Evolutionary conservation across 208 protist species (phyloP).

Genomic region (Trypanosoma theileri): DNA sequence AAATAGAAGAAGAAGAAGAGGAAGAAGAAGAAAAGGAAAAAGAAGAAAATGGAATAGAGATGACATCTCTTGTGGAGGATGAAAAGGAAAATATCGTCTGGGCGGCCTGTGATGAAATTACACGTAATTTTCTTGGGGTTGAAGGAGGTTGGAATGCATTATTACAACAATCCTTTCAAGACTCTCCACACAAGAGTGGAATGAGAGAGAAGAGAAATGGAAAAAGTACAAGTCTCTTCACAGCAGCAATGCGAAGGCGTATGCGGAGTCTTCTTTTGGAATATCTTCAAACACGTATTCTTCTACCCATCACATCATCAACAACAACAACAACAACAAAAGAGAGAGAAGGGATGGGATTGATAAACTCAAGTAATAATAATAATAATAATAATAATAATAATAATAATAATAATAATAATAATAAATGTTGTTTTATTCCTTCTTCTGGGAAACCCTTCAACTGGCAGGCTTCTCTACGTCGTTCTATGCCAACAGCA

Average conservation of each 20-base stretch:
- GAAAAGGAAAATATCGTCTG: slow-evolving; percentile 29
- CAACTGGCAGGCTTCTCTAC: too few relatives aligned
- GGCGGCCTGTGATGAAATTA: slow-evolving; percentile 56
- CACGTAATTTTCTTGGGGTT: slow-evolving; percentile 43
- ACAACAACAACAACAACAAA: not conserved
- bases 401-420: too few relatives aligned
- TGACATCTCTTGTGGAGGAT: not conserved
- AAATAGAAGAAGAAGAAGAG: too few relatives aligned
- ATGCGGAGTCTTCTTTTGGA: slow-evolving; percentile 15
- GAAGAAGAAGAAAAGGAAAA: too few relatives aligned
- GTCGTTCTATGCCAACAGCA: too few relatives aligned
- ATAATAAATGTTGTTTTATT: too few relatives aligned
- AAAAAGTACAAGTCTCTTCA: not conserved
- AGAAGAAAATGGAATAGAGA: not conserved
- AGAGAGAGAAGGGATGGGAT: too few relatives aligned
- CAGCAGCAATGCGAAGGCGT: slow-evolving; percentile 9
- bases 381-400: too few relatives aligned
- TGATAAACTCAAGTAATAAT: too few relatives aligned
- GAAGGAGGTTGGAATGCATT: slow-evolving; percentile 51
- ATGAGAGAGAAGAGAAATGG: not conserved
- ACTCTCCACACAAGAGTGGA: too few relatives aligned
- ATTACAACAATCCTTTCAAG: not conserved
- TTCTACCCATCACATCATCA: not conserved
- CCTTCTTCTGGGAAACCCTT: too few relatives aligned
- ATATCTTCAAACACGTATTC: slow-evolving; percentile 14